Evolutionary conservation across 2,329 filamentous ascomycete genomes (phyloP).

Genomic region (Arachnomyces sp.): DNA sequence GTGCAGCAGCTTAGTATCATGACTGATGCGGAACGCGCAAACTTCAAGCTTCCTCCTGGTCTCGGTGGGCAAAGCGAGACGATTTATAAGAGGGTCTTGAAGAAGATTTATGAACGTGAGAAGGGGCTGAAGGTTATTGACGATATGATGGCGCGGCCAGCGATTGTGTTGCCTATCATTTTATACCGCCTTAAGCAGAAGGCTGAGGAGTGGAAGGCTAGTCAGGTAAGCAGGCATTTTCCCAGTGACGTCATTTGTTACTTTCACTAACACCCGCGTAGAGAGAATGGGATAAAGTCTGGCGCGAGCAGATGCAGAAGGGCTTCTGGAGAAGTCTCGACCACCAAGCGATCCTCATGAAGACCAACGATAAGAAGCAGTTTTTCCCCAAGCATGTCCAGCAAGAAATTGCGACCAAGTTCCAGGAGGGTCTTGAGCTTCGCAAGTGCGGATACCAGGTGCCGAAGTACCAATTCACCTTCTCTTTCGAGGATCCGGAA

Average conservation of each 20-base stretch:
- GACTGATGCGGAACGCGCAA: conserved; percentile 60
- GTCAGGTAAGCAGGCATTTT: conserved; percentile 46
- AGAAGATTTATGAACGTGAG: conserved; percentile 89
- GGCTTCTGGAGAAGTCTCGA: conserved; percentile 96
- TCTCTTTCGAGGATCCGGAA: conserved; percentile 62
- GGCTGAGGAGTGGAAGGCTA: conserved; percentile 94
- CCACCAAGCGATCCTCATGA: conserved; percentile 88
- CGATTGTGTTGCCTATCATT: conserved; percentile 79
- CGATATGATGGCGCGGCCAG: conserved; percentile 76
- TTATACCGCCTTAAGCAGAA: conserved; percentile 88
- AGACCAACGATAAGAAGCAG: conserved; percentile 80
- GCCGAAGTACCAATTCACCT: conserved; percentile 65
- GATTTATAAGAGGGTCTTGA: conserved; percentile 93
- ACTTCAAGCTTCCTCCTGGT: conserved; percentile 71
- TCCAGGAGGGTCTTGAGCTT: conserved; percentile 77
- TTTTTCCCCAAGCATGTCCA: conserved; percentile 85
- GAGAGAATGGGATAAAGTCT: conserved; percentile 98
- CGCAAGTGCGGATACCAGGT: conserved; percentile 53
- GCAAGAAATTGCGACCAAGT: conserved; percentile 82
- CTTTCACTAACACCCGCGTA: conserved; percentile 23
- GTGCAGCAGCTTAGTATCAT: conserved; percentile 82
- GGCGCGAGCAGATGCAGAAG: conserved; percentile 88
- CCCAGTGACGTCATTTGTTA: neutral
- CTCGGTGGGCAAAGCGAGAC: conserved; percentile 90
- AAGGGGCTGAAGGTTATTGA: conserved; percentile 76